Evolutionary conservation across 257 asterid species (phyloP).

Genomic region (Verbena officinalis): DNA sequence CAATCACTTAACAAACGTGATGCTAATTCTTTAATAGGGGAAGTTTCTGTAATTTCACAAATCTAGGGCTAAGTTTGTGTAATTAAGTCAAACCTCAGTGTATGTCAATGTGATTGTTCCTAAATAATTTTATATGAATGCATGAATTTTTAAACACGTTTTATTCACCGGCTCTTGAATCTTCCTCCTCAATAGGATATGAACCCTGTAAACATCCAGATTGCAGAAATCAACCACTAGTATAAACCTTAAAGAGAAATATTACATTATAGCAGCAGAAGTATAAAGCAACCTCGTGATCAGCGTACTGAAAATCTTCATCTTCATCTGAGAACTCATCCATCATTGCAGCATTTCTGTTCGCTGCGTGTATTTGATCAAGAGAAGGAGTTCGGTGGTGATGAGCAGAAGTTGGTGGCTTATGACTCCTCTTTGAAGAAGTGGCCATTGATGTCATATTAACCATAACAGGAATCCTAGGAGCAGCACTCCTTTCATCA

Average conservation of each 20-base stretch:
- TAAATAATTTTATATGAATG: conserved; percentile 15
- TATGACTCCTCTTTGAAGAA: conserved; percentile 57
- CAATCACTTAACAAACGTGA: too few species aligned
- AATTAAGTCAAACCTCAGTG: too few species aligned
- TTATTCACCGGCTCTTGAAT: conserved; percentile 53
- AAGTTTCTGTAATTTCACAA: too few species aligned
- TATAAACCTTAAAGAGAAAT: not conserved
- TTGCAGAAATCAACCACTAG: conserved; percentile 18
- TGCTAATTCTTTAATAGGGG: too few species aligned
- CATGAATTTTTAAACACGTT: conserved; percentile 22
- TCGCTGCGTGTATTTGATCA: conserved; percentile 70
- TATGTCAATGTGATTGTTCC: too few species aligned
- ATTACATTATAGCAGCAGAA: conserved; percentile 14
- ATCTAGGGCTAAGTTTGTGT: too few species aligned
- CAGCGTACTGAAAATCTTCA: conserved; percentile 81
- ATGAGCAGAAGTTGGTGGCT: conserved; percentile 52
- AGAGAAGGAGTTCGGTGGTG: conserved; percentile 58
- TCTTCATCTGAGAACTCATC: conserved; percentile 96
- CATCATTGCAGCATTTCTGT: conserved; percentile 54
- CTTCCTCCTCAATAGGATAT: conserved; percentile 53
- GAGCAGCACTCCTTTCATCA: conserved; percentile 82
- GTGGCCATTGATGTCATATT: conserved; percentile 76
- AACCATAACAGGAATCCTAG: conserved; percentile 93
- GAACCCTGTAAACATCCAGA: conserved; percentile 56
- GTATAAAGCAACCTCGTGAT: conserved; percentile 60